Conservation (phyloP, 441 rosid genomes). For the Populus hybrid region DNA sequence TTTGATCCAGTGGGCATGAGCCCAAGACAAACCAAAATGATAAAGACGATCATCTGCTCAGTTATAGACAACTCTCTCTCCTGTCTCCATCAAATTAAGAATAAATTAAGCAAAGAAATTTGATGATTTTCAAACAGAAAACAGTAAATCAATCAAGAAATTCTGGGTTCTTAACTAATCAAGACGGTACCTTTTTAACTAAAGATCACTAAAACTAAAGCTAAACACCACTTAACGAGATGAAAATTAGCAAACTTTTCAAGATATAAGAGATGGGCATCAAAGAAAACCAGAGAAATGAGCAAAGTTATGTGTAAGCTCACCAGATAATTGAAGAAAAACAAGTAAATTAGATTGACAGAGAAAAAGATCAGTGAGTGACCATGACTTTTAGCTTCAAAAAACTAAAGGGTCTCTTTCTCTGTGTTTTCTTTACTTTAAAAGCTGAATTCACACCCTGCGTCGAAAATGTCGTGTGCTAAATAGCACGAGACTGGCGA, state of each 20-base stretch:
- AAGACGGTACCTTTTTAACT: not conserved
- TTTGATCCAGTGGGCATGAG: not conserved
- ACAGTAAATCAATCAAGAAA: not conserved
- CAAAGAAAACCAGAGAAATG: not conserved
- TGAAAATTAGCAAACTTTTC: not conserved
- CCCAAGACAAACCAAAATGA: not conserved
- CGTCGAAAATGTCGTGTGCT: not conserved
- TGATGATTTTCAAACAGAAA: not conserved
- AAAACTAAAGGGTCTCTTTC: not conserved
- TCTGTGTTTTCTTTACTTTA: not conserved
- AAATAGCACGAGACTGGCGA: not conserved
- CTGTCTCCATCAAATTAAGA: not conserved
- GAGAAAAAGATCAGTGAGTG: not conserved
- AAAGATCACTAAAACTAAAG: not conserved
- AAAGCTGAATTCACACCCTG: not conserved
- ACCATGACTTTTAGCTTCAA: not conserved
- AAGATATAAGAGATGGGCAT: too few species aligned
- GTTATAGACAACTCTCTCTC: not conserved
- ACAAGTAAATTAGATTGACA: not conserved
- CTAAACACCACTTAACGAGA: not conserved
- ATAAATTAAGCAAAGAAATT: not conserved
- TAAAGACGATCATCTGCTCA: not conserved
- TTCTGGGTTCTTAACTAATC: not conserved
- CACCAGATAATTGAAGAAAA: not conserved
- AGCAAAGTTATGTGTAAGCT: not conserved